Evolutionary conservation across 768 basidiomycete genomes (phyloP), one percentile per base, ranked within the genome.

Genomic region (Paxillus involutus): DNA sequence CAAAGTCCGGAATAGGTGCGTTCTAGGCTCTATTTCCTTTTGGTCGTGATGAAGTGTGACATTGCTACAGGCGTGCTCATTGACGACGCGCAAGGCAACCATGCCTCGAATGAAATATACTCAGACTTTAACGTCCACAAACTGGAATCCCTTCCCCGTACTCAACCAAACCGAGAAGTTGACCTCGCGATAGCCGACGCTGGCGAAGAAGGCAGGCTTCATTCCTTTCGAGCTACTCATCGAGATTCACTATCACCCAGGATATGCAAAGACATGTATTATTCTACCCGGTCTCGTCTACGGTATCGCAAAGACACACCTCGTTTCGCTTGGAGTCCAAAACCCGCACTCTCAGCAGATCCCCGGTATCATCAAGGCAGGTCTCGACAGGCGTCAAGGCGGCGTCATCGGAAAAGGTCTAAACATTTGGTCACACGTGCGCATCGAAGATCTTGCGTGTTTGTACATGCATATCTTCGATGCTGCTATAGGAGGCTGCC

Each of bases 371-470:
- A 76, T 86, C 51, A 65, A 68, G 12, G 77, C 76, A 0, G 63
- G 76, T 21, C 60, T 85, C 40, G 69, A 62, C 56, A 74, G 85
- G 36, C 75, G 75, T 1, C 74, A 77, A 30, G 83, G 74, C 0
- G 83, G 82, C 12, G 69, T 82, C 59, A 71, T 87, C 4, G 84
- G 85, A 0, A 60, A 74, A 40, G 86, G 87, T 1, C 69, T 75
- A 60, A 84, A 86, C 49, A 42, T 82, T 6, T 88, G 84, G 85
- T 76, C 79, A 0, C 83, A 82, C 55, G 79, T 86, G 17, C 76
- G 84, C 53, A 75, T 85, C 48, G 68, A 77, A 42, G 83, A 86
- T 35, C 69, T 46, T 68, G 71, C 6, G 62, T 76, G 36, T 36
- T 68, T 85, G 13, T 85, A 77, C 59, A 64, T 73, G 53, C 53